Base-by-base conservation (phyloP, 1,284 basidiomycete genomes). In the Ustilago tritici region DNA sequence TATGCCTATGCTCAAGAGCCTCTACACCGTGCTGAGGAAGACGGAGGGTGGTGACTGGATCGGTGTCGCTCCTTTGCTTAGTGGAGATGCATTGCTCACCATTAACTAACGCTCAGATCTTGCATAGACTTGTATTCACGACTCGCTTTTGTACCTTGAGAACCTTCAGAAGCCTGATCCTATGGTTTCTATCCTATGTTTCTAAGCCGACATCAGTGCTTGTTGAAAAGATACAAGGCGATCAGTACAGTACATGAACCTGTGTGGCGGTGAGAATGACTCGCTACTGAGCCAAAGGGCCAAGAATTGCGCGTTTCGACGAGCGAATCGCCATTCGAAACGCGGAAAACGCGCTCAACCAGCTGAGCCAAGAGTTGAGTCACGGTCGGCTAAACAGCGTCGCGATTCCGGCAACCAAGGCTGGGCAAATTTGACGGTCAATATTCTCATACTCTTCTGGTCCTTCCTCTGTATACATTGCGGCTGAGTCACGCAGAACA, bases 1-100 rank as follows among this genome's bases (percentile, higher is more conserved):
- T 4, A 70, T 61, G 1, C 73, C 73, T 0, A 56, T 76, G 31
- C 68, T 76, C n/a, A 66, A 67, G 58, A 76, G 61, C 38, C 19
- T 76, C 12, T 76, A 76, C 38, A 67, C 65, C 35, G 73, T 76
- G 31, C 50, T 74, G 11, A 43, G 55, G 34, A 64, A 49, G 55
- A 65, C 43, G 11, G 17, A 28, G 2, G 17, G 8, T 9, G 65
- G 70, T 7, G 70, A 73, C 40, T 73, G 61, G 70, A 73, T 73
- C 14, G 65, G 70, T 8, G 55, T 74, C 28, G 71, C 71, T 19
- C 65, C 65, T 28, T 31, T 72, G 53, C 56, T 58, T n/a, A 50
- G 17, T 14, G 55, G 56, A 47, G n/a, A 38, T 23, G 31, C 49
- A 50, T 50, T 32, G 31, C 31, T 32, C 23, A 32, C 9, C 12